Conservation (phyloP, 805 yeast species). For the Saccharomycopsis schoenii region DNA sequence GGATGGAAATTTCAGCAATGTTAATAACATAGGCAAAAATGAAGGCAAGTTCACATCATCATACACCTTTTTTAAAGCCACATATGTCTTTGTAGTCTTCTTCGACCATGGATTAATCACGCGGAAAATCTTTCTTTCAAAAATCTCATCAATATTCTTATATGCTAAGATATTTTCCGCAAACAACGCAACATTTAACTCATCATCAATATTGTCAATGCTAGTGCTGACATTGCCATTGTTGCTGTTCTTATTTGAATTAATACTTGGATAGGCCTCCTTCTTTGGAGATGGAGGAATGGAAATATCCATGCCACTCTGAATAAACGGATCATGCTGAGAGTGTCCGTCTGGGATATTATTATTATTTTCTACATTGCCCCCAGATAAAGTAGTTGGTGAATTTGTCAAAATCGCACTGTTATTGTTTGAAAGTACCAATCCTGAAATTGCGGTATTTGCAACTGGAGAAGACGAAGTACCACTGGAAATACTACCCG, state of each 20-base stretch:
- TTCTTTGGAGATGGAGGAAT: neutral
- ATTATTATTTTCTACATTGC: neutral
- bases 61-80: slow-evolving; percentile 51
- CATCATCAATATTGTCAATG: slow-evolving; percentile 4
- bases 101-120: slow-evolving; percentile 74
- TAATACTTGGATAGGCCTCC: neutral
- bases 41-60: slow-evolving; percentile 66
- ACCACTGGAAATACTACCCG: neutral
- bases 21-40: slow-evolving; percentile 53
- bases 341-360: neutral
- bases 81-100: slow-evolving; percentile 66
- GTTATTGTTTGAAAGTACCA: neutral
- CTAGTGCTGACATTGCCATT: neutral
- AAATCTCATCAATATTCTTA: slow-evolving; percentile 61
- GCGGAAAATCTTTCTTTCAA: slow-evolving; percentile 55
- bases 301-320: neutral
- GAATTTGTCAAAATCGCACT: neutral
- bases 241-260: neutral
- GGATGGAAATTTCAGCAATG: slow-evolving; percentile 66
- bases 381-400: neutral
- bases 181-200: slow-evolving; percentile 9
- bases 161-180: slow-evolving; percentile 15
- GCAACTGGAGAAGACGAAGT: neutral
- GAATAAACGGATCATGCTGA: neutral
- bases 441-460: neutral